These are phyloP conservation scores for Linnemannia hyalina DNA, from an alignment of 192 early-diverging fungal genomes.

Conservation along the genomic window DNA sequence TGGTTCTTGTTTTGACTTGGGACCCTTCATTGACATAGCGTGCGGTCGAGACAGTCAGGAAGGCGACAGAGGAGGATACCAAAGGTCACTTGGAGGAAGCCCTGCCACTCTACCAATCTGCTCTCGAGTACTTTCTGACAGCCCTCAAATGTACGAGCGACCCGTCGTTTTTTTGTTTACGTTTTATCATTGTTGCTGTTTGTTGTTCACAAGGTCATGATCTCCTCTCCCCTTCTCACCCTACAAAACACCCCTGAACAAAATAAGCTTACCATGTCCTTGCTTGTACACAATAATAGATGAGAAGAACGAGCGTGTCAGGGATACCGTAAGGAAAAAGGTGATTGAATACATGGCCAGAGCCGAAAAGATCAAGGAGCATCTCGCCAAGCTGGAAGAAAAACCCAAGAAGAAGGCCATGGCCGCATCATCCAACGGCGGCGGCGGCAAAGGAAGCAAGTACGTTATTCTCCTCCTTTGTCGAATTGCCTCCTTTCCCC, in stretches of 20 bases:
- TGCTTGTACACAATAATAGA: constrained; percentile 62
- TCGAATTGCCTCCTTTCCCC: neutral
- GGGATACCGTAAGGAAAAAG: constrained; percentile 86
- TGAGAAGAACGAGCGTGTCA: constrained; percentile 92
- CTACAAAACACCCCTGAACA: neutral
- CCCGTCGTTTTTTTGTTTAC: neutral
- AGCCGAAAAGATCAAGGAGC: constrained; percentile 94
- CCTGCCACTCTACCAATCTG: constrained; percentile 88
- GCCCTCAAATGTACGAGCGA: constrained; percentile 88
- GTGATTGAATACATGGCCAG: constrained; percentile 92
- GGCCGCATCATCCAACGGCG: constrained; percentile 62
- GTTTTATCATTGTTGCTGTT: neutral
- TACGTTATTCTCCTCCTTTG: neutral
- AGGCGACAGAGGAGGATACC: constrained; percentile 92
- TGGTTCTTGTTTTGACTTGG: neutral
- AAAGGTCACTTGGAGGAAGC: constrained; percentile 92
- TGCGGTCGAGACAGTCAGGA: constrained; percentile 92
- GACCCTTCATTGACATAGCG: constrained; percentile 61
- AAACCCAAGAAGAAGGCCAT: constrained; percentile 73
- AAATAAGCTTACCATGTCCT: neutral
- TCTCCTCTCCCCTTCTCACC: neutral
- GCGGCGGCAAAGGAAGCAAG: constrained; percentile 54
- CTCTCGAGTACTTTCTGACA: constrained; percentile 92
- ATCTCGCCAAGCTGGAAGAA: constrained; percentile 78
- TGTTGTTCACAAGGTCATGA: constrained; percentile 5